phyloP scores from a whole-genome alignment of 345 rosid species.

The Noccaea bulbosa region DNA sequence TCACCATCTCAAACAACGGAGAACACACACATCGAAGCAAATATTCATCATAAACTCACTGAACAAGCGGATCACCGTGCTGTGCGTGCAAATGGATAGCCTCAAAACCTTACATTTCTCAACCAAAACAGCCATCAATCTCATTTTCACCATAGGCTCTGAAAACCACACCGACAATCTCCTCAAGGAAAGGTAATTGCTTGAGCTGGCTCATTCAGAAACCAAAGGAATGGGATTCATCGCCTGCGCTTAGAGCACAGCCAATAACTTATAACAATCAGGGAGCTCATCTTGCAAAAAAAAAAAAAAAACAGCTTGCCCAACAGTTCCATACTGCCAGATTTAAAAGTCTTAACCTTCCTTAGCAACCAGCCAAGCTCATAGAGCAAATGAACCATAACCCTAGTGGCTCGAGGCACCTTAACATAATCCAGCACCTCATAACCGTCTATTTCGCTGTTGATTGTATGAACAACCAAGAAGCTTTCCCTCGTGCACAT shows the following conservation, averaged over 20 bases:
- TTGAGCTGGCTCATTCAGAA: constrained; percentile 65
- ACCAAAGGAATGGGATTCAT: constrained; percentile 93
- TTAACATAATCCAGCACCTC: constrained; percentile 59
- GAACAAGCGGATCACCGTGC: constrained; percentile 93
- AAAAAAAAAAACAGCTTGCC: constrained; percentile 92
- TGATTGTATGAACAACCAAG: constrained; percentile 96
- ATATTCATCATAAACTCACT: constrained; percentile 78
- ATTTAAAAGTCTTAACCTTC: constrained; percentile 78
- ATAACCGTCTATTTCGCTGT: constrained; percentile 68
- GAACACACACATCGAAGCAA: constrained; percentile 86
- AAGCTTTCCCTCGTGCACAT: constrained; percentile 96
- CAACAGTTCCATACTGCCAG: constrained; percentile 85
- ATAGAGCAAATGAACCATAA: constrained; percentile 78
- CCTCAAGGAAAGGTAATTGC: constrained; percentile 82
- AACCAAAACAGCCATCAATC: constrained; percentile 96
- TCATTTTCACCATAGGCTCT: constrained; percentile 95
- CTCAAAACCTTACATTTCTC: constrained; percentile 84
- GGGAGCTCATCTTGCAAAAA: constrained; percentile 89
- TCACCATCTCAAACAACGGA: constrained; percentile 97
- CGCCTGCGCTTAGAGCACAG: constrained; percentile 85
- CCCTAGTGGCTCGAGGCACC: constrained; percentile 72
- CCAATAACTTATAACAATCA: constrained; percentile 84
- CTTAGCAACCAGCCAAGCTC: constrained; percentile 97
- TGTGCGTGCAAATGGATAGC: constrained; percentile 96
- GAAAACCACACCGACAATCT: constrained; percentile 91